These are phyloP conservation scores for Cadophora sp. DNA, from an alignment of 2,329 filamentous ascomycete genomes.

Conservation along the genomic window DNA sequence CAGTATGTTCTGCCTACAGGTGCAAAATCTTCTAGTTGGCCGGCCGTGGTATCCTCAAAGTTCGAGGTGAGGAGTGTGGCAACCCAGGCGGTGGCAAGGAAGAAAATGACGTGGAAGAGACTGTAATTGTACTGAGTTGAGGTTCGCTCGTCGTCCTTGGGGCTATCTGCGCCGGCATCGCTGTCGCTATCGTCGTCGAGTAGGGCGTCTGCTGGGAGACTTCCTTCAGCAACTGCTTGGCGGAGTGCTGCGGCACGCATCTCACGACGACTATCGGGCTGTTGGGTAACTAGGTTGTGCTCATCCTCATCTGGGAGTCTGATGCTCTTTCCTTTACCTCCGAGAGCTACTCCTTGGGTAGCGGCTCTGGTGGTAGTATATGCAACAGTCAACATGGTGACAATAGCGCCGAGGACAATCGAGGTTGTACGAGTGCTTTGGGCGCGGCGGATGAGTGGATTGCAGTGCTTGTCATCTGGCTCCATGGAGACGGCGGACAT, in stretches of 20 bases:
- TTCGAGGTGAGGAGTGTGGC: slow-evolving; percentile 88
- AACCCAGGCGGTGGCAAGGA: slow-evolving; percentile 95
- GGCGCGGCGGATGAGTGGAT: slow-evolving; percentile 83
- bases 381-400: slow-evolving; percentile 95
- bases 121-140: slow-evolving; percentile 96
- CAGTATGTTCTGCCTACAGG: slow-evolving; percentile 95
- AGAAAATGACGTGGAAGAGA: slow-evolving; percentile 97
- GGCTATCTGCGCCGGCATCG: slow-evolving; percentile 60
- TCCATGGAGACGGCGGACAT: slow-evolving; percentile 99
- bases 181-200: slow-evolving; percentile 71
- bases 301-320: slow-evolving; percentile 75
- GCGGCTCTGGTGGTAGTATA: slow-evolving; percentile 97
- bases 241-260: slow-evolving; percentile 94
- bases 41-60: slow-evolving; percentile 68
- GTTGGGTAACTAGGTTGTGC: slow-evolving; percentile 86
- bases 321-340: slow-evolving; percentile 65
- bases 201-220: slow-evolving; percentile 87
- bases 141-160: slow-evolving; percentile 85
- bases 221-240: slow-evolving; percentile 90
- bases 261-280: slow-evolving; percentile 79
- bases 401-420: slow-evolving; percentile 89
- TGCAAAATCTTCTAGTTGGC: slow-evolving; percentile 75
- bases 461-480: slow-evolving; percentile 92
- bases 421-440: slow-evolving; percentile 89
- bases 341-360: slow-evolving; percentile 83